Percentiles rank a stretch among this genome's conserved stretches.
These are phyloP conservation scores for Adansonia madagascariensis DNA, from an alignment of 441 rosid genomes.

Conservation along the genomic window DNA sequence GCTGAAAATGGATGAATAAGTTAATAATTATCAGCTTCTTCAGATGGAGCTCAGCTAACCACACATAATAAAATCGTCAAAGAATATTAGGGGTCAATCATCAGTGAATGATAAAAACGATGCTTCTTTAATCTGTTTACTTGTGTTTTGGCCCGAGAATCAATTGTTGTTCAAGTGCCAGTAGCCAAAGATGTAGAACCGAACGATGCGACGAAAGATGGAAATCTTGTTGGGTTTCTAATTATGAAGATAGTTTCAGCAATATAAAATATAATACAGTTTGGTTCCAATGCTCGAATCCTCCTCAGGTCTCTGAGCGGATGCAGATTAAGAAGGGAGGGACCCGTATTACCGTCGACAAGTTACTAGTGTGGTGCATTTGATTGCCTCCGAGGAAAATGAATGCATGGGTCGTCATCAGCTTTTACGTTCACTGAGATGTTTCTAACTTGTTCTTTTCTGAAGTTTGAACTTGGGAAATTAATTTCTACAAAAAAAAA, in stretches of 20 bases:
- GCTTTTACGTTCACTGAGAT: not conserved
- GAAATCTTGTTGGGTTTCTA: not conserved
- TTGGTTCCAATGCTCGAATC: too few relatives aligned
- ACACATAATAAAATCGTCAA: too few relatives aligned
- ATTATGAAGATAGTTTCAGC: not conserved
- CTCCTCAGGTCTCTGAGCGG: too few relatives aligned
- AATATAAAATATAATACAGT: too few relatives aligned
- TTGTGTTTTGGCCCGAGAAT: not conserved
- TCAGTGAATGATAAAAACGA: not conserved
- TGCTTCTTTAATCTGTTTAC: not conserved
- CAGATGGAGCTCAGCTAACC: too few relatives aligned
- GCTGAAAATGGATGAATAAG: too few relatives aligned
- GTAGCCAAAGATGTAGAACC: not conserved
- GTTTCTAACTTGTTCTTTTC: not conserved
- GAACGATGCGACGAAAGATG: not conserved
- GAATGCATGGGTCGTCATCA: not conserved
- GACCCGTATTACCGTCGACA: not conserved
- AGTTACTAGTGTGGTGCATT: not conserved
- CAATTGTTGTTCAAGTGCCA: not conserved
- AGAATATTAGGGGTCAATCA: too few relatives aligned
- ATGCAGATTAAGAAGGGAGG: too few relatives aligned
- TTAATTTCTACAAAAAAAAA: not conserved
- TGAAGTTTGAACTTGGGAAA: not conserved
- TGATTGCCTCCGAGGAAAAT: not conserved
- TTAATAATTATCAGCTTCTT: too few relatives aligned